Conservation (phyloP, 78 protist genomes). For the Dictyostelium purpureum region DNA sequence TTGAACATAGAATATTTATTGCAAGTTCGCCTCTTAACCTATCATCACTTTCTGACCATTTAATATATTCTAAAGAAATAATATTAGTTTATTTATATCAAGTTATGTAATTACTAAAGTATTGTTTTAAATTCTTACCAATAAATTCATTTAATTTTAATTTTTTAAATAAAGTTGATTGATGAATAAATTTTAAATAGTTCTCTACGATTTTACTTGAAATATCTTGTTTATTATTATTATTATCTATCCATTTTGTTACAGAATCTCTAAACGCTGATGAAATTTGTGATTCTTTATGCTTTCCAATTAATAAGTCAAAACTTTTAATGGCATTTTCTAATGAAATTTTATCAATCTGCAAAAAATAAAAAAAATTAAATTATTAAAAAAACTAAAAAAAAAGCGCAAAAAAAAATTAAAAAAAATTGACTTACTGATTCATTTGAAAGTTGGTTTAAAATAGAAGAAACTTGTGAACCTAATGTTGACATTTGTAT, state of each 20-base stretch:
- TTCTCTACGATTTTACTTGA: neutral
- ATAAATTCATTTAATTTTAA: conserved; percentile 15
- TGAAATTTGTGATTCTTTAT: neutral
- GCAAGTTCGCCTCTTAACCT: neutral
- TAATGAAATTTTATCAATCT: conserved; percentile 6
- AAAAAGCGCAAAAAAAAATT: too few relatives aligned
- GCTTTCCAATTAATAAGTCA: neutral
- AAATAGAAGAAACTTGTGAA: too few relatives aligned
- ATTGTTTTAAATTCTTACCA: neutral
- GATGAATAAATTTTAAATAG: conserved; percentile 4
- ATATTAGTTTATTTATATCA: neutral
- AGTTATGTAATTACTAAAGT: neutral
- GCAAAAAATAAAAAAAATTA: too few relatives aligned
- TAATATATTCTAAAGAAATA: conserved; percentile 1
- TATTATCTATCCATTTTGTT: neutral
- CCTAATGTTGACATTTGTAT: too few relatives aligned
- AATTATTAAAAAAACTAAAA: too few relatives aligned
- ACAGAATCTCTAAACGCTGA: neutral
- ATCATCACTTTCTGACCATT: conserved; percentile 33
- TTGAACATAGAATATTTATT: neutral
- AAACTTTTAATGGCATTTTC: conserved; percentile 14
- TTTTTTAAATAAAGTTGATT: neutral
- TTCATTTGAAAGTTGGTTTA: too few relatives aligned
- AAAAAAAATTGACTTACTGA: too few relatives aligned
- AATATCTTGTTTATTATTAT: neutral